phyloP scores from a whole-genome alignment of 192 early-diverging fungal species.

The Entophlyctis helioformis region DNA sequence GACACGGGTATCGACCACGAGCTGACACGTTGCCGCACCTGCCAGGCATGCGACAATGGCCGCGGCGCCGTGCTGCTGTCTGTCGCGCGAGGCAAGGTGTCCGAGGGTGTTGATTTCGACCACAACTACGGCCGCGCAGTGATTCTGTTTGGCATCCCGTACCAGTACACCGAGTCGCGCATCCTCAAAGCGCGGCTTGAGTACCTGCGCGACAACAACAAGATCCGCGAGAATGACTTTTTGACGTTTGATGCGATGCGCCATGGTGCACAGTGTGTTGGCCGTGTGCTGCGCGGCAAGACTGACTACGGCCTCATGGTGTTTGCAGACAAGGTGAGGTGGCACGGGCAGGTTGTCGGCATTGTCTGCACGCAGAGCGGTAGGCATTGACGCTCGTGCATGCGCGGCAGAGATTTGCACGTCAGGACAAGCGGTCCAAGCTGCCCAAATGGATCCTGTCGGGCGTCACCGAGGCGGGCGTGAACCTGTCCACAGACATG shows the following conservation, averaged over 20 bases:
- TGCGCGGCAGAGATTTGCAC: constrained; percentile 78
- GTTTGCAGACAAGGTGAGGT: constrained; percentile 84
- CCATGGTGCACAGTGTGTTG: constrained; percentile 98
- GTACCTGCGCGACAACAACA: constrained; percentile 84
- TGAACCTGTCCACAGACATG: constrained; percentile 97
- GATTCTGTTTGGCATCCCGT: constrained; percentile 98
- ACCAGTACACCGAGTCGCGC: constrained; percentile 91
- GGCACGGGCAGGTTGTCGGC: not conserved
- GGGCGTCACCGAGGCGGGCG: constrained; percentile 75
- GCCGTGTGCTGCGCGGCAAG: constrained; percentile 93
- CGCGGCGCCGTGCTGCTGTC: constrained; percentile 93
- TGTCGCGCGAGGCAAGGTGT: constrained; percentile 98
- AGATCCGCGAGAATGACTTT: constrained; percentile 97
- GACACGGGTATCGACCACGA: not conserved
- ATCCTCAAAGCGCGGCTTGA: constrained; percentile 90
- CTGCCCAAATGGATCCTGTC: constrained; percentile 94
- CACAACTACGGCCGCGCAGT: constrained; percentile 99
- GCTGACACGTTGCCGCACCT: not conserved
- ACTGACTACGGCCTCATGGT: constrained; percentile 99
- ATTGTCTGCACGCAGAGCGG: too few species aligned
- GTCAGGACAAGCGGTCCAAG: constrained; percentile 89
- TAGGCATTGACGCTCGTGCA: too few species aligned
- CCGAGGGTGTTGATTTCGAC: constrained; percentile 99
- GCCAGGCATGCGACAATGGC: constrained; percentile 88
- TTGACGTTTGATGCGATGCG: constrained; percentile 98